phyloP scores from a whole-genome alignment of 148 eudicot species.

The Rhododendron kiyosumense region DNA sequence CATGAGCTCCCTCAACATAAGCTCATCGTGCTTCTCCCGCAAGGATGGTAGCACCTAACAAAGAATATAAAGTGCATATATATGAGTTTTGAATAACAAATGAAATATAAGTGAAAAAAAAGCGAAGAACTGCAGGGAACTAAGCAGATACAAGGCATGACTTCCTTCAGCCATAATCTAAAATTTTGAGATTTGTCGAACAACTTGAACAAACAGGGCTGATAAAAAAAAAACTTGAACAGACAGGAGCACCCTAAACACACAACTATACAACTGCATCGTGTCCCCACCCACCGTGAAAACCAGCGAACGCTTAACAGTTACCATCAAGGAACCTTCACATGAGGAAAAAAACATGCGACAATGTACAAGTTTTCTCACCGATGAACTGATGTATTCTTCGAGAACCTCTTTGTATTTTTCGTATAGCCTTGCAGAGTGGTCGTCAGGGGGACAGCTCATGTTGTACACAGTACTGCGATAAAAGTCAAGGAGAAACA shows the following conservation, averaged over 20 bases:
- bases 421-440: conserved; percentile 29
- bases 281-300: too few species aligned
- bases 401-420: conserved; percentile 26
- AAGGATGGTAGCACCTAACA: conserved; percentile 25
- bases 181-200: too few species aligned
- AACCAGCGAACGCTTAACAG: too few species aligned
- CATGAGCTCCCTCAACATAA: conserved; percentile 36
- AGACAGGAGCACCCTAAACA: too few species aligned
- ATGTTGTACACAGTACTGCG: conserved; percentile 27
- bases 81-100: background rate
- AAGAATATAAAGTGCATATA: background rate
- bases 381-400: conserved; percentile 28
- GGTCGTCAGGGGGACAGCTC: conserved; percentile 31
- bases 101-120: background rate
- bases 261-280: too few species aligned
- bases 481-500: conserved; percentile 3
- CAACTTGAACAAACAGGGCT: too few species aligned
- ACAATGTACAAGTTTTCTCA: conserved; percentile 10
- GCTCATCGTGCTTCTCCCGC: conserved; percentile 30
- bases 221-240: too few species aligned
- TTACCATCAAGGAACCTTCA: background rate
- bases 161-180: too few species aligned
- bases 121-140: background rate
- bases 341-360: background rate
- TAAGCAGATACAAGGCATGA: too few species aligned